phyloP scores from a whole-genome alignment of 306 rosid genomes.

The Vachellia collinsii region DNA sequence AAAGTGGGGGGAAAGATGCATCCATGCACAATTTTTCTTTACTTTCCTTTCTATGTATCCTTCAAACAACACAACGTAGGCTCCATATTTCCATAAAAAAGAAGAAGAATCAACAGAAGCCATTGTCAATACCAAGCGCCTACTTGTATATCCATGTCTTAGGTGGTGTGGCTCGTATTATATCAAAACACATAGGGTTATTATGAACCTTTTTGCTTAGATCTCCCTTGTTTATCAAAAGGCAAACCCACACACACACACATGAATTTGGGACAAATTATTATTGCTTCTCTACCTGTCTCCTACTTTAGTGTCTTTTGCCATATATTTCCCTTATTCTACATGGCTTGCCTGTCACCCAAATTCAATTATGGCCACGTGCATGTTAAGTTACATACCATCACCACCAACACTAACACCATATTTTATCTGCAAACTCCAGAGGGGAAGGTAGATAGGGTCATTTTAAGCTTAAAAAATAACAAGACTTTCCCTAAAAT shows the following conservation, averaged over 20 bases:
- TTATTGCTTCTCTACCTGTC: slow-evolving; percentile 35
- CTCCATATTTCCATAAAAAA: background rate
- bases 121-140: background rate
- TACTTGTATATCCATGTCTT: background rate
- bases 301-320: slow-evolving; percentile 31
- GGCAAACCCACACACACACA: background rate
- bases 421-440: background rate
- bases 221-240: slow-evolving; percentile 32
- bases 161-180: slow-evolving; percentile 18
- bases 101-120: background rate
- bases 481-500: background rate
- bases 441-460: background rate
- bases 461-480: background rate
- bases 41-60: background rate
- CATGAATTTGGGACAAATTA: slow-evolving; percentile 28
- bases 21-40: background rate
- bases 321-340: slow-evolving; percentile 12
- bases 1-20: background rate
- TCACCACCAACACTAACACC: background rate
- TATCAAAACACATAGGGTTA: slow-evolving; percentile 26
- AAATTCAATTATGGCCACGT: slow-evolving; percentile 38
- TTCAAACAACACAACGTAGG: background rate
- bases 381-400: slow-evolving; percentile 33
- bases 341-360: slow-evolving; percentile 30
- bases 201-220: slow-evolving; percentile 36